A percentile compares a stretch with the other conserved stretches of the same genome.
Evolutionary conservation across 164 flowering plant genomes (phyloP).

Genomic region (Berberis thunbergii): DNA sequence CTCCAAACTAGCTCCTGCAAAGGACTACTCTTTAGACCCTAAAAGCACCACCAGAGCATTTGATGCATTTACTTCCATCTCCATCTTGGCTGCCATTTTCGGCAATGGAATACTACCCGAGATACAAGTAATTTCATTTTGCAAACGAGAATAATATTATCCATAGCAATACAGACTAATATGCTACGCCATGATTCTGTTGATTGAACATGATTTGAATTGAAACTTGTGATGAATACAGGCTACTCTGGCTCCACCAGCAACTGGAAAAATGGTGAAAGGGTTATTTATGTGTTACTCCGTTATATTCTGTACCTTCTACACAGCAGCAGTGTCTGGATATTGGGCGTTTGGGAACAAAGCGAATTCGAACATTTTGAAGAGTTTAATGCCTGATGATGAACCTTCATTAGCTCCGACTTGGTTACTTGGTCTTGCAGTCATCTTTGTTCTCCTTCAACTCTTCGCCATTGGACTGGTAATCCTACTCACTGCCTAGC

Average conservation of each 20-base stretch:
- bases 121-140: conserved; percentile 55
- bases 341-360: conserved; percentile 86
- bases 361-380: conserved; percentile 61
- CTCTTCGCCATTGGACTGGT: conserved; percentile 95
- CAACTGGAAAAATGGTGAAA: conserved; percentile 88
- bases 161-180: too few species aligned
- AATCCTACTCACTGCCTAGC: too few species aligned
- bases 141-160: too few species aligned
- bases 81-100: conserved; percentile 77
- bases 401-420: conserved; percentile 88
- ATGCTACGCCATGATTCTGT: too few species aligned
- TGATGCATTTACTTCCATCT: conserved; percentile 80
- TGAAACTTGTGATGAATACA: conserved; percentile 17
- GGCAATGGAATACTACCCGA: conserved; percentile 97
- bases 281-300: conserved; percentile 80
- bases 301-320: conserved; percentile 76
- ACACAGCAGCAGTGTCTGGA: conserved; percentile 72
- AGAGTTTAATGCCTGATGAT: conserved; percentile 68
- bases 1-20: conserved; percentile 59
- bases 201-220: not conserved
- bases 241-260: conserved; percentile 99
- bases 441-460: conserved; percentile 72
- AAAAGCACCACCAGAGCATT: conserved; percentile 42
- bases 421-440: conserved; percentile 67
- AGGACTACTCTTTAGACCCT: conserved; percentile 61